Percentiles rank a stretch among this genome's conserved stretches.
Conservation (phyloP, 2,329 filamentous ascomycete genomes). For the Pezicula carpinea region DNA sequence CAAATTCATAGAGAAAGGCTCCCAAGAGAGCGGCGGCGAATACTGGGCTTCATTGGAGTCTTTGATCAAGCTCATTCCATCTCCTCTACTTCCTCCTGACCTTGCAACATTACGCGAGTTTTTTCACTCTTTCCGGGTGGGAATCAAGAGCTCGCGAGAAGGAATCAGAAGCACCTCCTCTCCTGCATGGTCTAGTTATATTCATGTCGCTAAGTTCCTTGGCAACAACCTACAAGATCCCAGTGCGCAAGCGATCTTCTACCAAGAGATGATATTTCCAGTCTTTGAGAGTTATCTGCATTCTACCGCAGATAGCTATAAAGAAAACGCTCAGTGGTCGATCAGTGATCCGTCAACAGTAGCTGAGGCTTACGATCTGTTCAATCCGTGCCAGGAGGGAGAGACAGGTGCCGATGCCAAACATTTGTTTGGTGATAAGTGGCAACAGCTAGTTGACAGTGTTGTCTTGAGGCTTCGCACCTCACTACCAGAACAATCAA, state of each 20-base stretch:
- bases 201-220: constrained; percentile 56
- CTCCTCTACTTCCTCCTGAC: constrained; percentile 48
- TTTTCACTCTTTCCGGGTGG: constrained; percentile 62
- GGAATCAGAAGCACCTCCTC: constrained; percentile 66
- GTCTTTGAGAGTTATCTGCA: constrained; percentile 49
- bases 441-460: constrained; percentile 55
- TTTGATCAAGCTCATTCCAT: constrained; percentile 54
- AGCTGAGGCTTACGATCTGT: constrained; percentile 42
- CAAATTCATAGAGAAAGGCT: constrained; percentile 76
- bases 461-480: constrained; percentile 65
- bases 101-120: constrained; percentile 54
- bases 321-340: constrained; percentile 16
- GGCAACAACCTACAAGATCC: constrained; percentile 39
- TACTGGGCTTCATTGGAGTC: constrained; percentile 70
- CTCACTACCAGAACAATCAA: constrained; percentile 77
- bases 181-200: constrained; percentile 71
- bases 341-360: constrained; percentile 10
- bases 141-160: constrained; percentile 63
- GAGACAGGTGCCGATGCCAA: constrained; percentile 39
- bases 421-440: constrained; percentile 49
- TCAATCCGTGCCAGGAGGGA: constrained; percentile 35
- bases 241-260: constrained; percentile 40
- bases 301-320: constrained; percentile 10
- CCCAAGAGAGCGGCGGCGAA: constrained; percentile 65
- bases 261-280: constrained; percentile 47